phyloP scores from a whole-genome alignment of 179 eudicot species.

The Amaranthus tricolor region DNA sequence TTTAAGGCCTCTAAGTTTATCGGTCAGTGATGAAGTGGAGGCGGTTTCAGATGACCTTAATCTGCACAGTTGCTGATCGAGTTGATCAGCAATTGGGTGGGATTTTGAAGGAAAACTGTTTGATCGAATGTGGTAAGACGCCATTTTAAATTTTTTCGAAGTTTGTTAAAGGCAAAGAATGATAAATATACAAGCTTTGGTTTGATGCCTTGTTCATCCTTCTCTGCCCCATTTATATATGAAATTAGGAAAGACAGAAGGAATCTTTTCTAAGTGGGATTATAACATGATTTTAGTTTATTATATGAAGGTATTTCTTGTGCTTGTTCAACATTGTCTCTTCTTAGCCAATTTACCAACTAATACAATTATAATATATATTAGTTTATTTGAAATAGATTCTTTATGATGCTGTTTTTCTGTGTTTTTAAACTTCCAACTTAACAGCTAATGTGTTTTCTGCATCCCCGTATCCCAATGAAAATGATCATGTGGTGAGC shows the following conservation, averaged over 20 bases:
- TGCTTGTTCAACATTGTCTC: neutral
- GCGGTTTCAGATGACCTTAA: conserved; percentile 32
- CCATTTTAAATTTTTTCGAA: neutral
- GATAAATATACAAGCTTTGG: neutral
- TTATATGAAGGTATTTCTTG: neutral
- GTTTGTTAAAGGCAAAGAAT: neutral
- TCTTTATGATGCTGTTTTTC: neutral
- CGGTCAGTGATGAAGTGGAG: conserved; percentile 22
- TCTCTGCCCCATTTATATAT: neutral
- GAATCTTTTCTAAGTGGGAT: neutral
- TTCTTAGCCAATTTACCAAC: neutral
- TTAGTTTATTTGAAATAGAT: no score
- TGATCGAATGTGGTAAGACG: conserved; percentile 4
- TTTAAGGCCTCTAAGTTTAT: conserved; percentile 18
- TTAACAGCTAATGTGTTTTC: no score
- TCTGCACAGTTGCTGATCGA: conserved; percentile 29
- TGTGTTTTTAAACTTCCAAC: no score
- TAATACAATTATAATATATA: no score
- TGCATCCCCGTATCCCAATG: no score
- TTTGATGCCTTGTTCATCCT: neutral
- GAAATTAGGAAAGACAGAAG: neutral
- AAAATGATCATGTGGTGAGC: no score
- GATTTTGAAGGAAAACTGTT: conserved; percentile 33
- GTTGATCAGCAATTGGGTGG: conserved; percentile 29
- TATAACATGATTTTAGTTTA: neutral